These are phyloP conservation scores for Lactarius trivialis DNA, from an alignment of 768 basidiomycete genomes.

Conservation along the genomic window DNA sequence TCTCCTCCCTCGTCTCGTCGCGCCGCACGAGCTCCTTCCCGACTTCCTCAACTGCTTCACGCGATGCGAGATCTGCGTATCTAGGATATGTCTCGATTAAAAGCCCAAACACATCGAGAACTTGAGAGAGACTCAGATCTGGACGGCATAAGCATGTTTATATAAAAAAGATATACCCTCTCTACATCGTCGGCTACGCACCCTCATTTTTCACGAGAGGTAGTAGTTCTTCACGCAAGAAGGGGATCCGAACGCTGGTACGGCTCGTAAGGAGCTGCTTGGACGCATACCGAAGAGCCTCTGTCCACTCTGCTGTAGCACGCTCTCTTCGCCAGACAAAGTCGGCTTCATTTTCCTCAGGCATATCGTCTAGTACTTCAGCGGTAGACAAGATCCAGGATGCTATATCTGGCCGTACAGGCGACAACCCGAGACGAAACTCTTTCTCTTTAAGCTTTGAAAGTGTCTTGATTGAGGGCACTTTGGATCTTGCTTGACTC, in stretches of 20 bases:
- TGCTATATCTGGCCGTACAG: conserved; percentile 47
- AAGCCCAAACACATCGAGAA: conserved; percentile 63
- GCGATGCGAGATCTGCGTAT: conserved; percentile 66
- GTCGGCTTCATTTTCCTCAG: conserved; percentile 28
- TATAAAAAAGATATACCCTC: neutral
- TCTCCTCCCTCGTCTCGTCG: conserved; percentile 50
- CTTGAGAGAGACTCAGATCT: conserved; percentile 59
- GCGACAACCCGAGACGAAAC: conserved; percentile 19
- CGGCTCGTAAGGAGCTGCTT: conserved; percentile 42
- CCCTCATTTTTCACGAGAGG: conserved; percentile 53
- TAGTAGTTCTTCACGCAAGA: conserved; percentile 56
- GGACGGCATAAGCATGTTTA: conserved; percentile 11
- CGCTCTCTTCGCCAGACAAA: conserved; percentile 47
- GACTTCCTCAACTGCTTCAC: conserved; percentile 63
- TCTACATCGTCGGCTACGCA: conserved; percentile 29
- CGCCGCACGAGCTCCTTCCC: conserved; percentile 56
- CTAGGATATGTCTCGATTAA: conserved; percentile 72
- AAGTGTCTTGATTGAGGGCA: conserved; percentile 34
- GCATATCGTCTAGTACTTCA: conserved; percentile 27
- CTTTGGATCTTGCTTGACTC: conserved; percentile 25
- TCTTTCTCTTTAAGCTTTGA: conserved; percentile 48
- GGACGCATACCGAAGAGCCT: conserved; percentile 49
- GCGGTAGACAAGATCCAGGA: conserved; percentile 53
- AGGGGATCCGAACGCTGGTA: conserved; percentile 49
- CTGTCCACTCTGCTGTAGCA: conserved; percentile 49